These are phyloP conservation scores for Sugiyamaella qingdaonensis DNA, from an alignment of 805 yeast genomes.

Conservation along the genomic window DNA sequence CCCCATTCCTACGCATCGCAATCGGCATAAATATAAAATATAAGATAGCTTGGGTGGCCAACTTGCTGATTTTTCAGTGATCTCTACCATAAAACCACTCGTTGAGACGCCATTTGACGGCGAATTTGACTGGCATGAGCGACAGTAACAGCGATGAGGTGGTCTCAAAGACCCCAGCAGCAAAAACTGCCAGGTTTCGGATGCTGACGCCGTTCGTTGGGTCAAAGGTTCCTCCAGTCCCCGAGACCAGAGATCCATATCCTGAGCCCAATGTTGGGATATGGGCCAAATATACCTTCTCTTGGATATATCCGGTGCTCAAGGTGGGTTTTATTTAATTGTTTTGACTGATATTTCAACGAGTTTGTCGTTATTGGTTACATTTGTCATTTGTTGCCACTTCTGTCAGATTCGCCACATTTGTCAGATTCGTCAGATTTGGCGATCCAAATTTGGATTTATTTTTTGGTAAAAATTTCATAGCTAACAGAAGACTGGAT, in stretches of 20 bases:
- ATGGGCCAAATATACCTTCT: constrained; percentile 16
- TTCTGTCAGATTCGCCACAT: neutral
- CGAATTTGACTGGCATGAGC: too few relatives aligned
- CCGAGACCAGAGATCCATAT: constrained; percentile 17
- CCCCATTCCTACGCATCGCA: too few relatives aligned
- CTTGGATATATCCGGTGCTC: constrained; percentile 24
- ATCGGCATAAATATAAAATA: too few relatives aligned
- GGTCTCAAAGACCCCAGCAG: neutral
- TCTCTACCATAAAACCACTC: too few relatives aligned
- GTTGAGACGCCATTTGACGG: too few relatives aligned
- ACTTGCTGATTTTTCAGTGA: too few relatives aligned
- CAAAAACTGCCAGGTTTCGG: constrained; percentile 8
- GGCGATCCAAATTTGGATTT: too few relatives aligned
- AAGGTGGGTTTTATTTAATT: constrained; percentile 17
- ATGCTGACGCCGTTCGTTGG: constrained; percentile 24
- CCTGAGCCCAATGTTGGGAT: constrained; percentile 22
- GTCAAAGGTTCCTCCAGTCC: constrained; percentile 23
- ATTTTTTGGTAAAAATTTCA: too few relatives aligned
- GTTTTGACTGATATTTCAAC: neutral
- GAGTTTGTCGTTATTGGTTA: neutral
- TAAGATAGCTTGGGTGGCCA: too few relatives aligned
- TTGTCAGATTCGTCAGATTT: neutral
- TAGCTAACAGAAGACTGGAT: constrained; percentile 41
- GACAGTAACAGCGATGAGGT: neutral
- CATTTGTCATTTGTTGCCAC: neutral